phyloP scores from a whole-genome alignment of 768 basidiomycete species.

The Pulveroboletus sp. region DNA sequence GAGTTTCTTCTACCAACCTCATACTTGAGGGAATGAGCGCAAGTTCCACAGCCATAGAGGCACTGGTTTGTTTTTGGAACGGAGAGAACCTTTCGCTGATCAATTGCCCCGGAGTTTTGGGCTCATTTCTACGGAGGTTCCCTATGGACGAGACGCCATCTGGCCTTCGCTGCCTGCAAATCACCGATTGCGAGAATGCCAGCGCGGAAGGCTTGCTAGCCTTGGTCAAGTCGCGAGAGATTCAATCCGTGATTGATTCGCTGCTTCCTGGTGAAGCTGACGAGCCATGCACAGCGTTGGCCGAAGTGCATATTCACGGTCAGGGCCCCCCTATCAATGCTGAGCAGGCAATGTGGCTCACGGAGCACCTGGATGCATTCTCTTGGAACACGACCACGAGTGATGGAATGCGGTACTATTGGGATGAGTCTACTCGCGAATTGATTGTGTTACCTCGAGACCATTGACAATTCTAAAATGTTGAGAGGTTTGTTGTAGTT shows the following conservation, averaged over 20 bases:
- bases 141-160: constrained; percentile 1
- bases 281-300: constrained; percentile 1
- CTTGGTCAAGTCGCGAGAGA: constrained; percentile 1
- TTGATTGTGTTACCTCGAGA: neutral
- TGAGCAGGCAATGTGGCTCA: constrained; percentile 5
- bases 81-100: constrained; percentile 5
- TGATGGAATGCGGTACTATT: constrained; percentile 3
- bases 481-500: neutral
- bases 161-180: constrained; percentile 1
- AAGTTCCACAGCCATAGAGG: neutral
- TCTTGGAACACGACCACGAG: constrained; percentile 4
- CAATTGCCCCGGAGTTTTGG: constrained; percentile 3
- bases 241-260: neutral
- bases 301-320: constrained; percentile 3
- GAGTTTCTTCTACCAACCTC: constrained; percentile 1
- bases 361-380: constrained; percentile 1
- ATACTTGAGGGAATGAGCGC: constrained; percentile 1
- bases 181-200: constrained; percentile 6
- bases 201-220: neutral
- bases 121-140: constrained; percentile 2
- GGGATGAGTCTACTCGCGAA: neutral
- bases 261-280: neutral
- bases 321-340: neutral
- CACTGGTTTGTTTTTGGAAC: constrained; percentile 5
- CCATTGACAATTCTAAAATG: neutral